Evolutionary conservation across 1,284 basidiomycete genomes (phyloP), one percentile per base, ranked within the genome.

Genomic region (Heliocybe sulcata): DNA sequence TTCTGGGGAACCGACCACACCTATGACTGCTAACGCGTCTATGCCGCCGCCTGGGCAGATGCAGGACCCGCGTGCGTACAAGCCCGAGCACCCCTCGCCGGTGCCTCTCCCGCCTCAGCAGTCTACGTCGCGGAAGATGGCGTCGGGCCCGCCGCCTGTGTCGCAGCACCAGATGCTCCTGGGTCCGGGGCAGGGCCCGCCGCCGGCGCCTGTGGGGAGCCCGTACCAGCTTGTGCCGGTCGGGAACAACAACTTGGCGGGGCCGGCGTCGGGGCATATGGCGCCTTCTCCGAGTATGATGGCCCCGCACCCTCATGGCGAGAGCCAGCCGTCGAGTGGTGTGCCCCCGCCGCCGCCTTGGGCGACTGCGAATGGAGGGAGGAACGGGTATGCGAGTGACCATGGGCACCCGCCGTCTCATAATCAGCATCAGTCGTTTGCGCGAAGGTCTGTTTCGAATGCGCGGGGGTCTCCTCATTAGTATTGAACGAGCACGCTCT

Each of bases 401-500:
- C 38, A 42, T 42, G 16, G 16, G 38, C 38, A 42, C 16, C 8
- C 16, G 3, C 38, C 6, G 6, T n/a, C 38, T 42, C 74, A 77
- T 53, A 62, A 76, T 55, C 77, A 77, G 57, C 79, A 80, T 51
- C 80, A 81, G 61, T 83, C 81, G 23, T 84, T 83, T 61, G 73
- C 83, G 66, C 72, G 82, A 48, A 73, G 77, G 54, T 75, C 70
- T 31, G 12, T 12, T 31, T 6, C 6, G 55, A 73, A 72, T 52
- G 68, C 64, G 8, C 67, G 72, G 14, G 69, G 68, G 2, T 75
- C 75, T n/a, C 74, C 74, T 25, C 70, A 69, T 51, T 72, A 61
- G 67, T 49, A 31, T 45, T 47, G 35, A 52, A 42, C 19, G 8
- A n/a, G 4, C 38, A 2, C n/a, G 26, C 23, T 29, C 47, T 45